A percentile compares a stretch with the other conserved stretches of the same genome.
Evolutionary conservation across 352 stramenopile genomes (phyloP).

Genomic region (Phytophthora sansomeana): DNA sequence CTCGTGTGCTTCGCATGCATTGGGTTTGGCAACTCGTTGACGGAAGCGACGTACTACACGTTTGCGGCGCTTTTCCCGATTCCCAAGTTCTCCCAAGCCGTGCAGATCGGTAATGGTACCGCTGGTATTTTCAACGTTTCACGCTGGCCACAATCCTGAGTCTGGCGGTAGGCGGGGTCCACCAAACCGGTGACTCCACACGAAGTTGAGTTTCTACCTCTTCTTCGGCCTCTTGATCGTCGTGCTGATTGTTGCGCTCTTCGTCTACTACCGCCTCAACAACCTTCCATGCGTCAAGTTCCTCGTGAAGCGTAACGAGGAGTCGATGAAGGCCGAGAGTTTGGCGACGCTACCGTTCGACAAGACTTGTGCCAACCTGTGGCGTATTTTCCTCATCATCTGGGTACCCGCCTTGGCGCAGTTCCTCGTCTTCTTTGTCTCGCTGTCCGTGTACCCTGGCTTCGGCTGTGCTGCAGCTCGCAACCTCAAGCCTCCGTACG

Average conservation of each 20-base stretch:
- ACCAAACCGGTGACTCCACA: constrained; percentile 47
- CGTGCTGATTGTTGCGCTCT: constrained; percentile 53
- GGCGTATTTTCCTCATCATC: constrained; percentile 59
- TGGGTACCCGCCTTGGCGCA: constrained; percentile 55
- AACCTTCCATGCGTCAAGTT: constrained; percentile 56
- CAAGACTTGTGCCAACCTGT: constrained; percentile 48
- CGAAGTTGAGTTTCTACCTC: constrained; percentile 60
- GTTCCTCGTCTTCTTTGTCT: constrained; percentile 72
- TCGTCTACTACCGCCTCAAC: constrained; percentile 51
- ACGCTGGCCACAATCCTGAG: constrained; percentile 62
- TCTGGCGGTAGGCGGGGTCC: constrained; percentile 53
- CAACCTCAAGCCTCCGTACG: constrained; percentile 45
- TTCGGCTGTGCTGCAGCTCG: constrained; percentile 56
- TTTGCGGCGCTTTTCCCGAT: constrained; percentile 65
- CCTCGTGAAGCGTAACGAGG: constrained; percentile 59
- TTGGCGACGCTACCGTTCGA: constrained; percentile 38
- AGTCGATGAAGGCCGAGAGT: constrained; percentile 38
- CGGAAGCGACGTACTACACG: constrained; percentile 58
- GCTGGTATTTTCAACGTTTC: constrained; percentile 66
- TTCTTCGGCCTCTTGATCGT: constrained; percentile 68
- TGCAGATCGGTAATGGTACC: constrained; percentile 68
- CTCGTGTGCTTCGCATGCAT: constrained; percentile 53
- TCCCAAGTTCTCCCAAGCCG: constrained; percentile 75
- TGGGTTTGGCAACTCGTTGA: constrained; percentile 56
- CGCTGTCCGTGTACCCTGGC: constrained; percentile 56